Evolutionary conservation across 2,329 filamentous ascomycete species (phyloP).

Genomic region (Verticillium nubilum): DNA sequence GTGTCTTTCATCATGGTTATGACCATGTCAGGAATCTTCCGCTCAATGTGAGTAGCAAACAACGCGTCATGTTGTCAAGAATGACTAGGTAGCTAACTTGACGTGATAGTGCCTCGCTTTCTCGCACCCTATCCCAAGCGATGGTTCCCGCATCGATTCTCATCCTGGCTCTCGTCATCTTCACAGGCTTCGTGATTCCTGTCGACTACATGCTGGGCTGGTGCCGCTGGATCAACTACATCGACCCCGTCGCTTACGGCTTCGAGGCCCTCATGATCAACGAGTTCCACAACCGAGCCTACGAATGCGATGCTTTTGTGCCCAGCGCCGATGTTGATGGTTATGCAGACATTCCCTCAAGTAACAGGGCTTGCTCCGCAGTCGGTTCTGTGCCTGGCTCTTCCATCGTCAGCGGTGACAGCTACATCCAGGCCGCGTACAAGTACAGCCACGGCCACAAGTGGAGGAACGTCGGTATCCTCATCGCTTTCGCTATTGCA

Average conservation of each 20-base stretch:
- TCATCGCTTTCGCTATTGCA: conserved; percentile 44
- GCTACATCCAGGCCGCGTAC: conserved; percentile 40
- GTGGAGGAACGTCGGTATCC: conserved; percentile 53
- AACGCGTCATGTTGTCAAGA: conserved; percentile 28
- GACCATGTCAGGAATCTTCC: conserved; percentile 82
- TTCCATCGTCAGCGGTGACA: conserved; percentile 35
- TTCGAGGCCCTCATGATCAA: conserved; percentile 81
- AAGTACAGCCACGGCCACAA: conserved; percentile 40
- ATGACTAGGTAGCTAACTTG: conserved; percentile 22
- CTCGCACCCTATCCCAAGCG: conserved; percentile 62
- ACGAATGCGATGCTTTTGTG: conserved; percentile 42
- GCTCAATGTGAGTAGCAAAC: conserved; percentile 52
- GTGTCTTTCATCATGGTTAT: conserved; percentile 69
- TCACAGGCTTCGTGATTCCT: conserved; percentile 66
- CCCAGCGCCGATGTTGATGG: conserved; percentile 46
- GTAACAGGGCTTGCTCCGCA: conserved; percentile 37
- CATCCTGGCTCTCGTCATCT: conserved; percentile 62
- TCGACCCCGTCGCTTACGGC: conserved; percentile 73
- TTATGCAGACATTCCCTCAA: conserved; percentile 19
- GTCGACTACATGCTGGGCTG: conserved; percentile 69
- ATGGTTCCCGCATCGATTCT: conserved; percentile 55
- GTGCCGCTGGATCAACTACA: conserved; percentile 78
- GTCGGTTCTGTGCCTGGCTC: conserved; percentile 42
- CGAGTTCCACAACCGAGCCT: conserved; percentile 67
- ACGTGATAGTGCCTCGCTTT: conserved; percentile 63